These are phyloP conservation scores for sorghum (Sorghum bicolor) DNA, from an alignment of 176 grass and related monocot species.

Conservation along the genomic window DNA sequence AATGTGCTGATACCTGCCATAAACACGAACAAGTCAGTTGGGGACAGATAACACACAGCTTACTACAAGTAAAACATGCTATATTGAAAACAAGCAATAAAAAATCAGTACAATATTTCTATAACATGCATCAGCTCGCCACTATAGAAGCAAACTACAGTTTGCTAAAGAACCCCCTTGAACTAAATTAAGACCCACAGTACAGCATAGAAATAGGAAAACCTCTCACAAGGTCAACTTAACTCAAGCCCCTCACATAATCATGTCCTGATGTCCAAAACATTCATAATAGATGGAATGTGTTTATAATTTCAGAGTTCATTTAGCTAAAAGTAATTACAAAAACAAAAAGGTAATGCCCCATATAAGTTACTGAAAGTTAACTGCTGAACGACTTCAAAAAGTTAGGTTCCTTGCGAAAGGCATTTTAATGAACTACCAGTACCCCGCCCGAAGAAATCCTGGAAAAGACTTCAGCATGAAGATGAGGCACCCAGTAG, in stretches of 20 bases:
- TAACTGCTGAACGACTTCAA: no score
- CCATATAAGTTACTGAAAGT: no score
- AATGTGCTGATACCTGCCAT: constrained; percentile 16
- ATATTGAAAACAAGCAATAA: not conserved
- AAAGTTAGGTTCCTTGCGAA: no score
- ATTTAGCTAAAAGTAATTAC: not conserved
- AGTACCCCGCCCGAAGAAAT: no score
- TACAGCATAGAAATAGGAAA: not conserved
- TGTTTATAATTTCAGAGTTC: not conserved
- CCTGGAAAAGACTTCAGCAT: no score
- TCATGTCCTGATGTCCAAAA: no score
- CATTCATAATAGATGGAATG: not conserved
- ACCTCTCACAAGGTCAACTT: not conserved
- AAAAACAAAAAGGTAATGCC: not conserved
- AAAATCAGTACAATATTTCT: not conserved
- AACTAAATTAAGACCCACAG: not conserved
- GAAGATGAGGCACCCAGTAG: not conserved
- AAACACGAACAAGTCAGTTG: constrained; percentile 21
- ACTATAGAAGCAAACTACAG: not conserved
- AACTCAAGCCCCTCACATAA: not conserved
- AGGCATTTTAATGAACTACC: no score
- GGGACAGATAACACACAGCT: not conserved
- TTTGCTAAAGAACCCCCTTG: not conserved
- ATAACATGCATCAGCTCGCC: not conserved
- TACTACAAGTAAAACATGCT: not conserved